Conservation (phyloP, 805 yeast species). For the Schwanniomyces occidentalis region DNA sequence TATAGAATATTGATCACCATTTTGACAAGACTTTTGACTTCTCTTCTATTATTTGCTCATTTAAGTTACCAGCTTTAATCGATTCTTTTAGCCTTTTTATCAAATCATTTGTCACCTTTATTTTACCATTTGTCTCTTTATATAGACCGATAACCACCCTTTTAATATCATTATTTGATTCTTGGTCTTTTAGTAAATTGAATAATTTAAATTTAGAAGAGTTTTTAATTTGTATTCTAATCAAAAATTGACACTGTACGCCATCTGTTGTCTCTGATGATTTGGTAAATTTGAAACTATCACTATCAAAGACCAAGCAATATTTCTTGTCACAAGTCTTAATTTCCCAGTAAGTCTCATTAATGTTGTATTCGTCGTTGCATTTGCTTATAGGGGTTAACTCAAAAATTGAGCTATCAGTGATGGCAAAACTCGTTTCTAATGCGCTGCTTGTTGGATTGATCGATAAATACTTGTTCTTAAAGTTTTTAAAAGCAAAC, state of each 20-base stretch:
- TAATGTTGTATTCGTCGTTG: background rate
- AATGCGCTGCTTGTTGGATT: slow-evolving; percentile 1
- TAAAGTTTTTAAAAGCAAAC: slow-evolving; percentile 3
- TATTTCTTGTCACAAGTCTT: background rate
- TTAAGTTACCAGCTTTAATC: slow-evolving; percentile 7
- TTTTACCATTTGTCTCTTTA: slow-evolving; percentile 12
- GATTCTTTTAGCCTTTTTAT: slow-evolving; percentile 10
- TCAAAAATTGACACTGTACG: background rate
- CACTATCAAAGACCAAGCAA: background rate
- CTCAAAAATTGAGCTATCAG: slow-evolving; percentile 3
- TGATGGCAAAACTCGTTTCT: slow-evolving; percentile 4
- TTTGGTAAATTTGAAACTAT: background rate
- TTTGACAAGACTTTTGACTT: slow-evolving; percentile 7
- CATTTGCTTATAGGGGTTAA: background rate
- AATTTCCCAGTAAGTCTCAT: slow-evolving; percentile 3
- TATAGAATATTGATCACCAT: slow-evolving; percentile 6
- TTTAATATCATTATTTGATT: slow-evolving; percentile 4
- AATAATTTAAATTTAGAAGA: slow-evolving; percentile 2
- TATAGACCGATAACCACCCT: slow-evolving; percentile 7
- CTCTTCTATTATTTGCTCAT: slow-evolving; percentile 13
- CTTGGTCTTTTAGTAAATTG: slow-evolving; percentile 2
- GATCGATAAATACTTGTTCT: slow-evolving; percentile 2
- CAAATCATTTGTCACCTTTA: slow-evolving; percentile 9
- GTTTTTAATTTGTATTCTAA: slow-evolving; percentile 7
- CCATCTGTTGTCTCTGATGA: background rate